Base-by-base conservation (phyloP, 2,329 filamentous ascomycete species). In the Camillea tinctor region DNA sequence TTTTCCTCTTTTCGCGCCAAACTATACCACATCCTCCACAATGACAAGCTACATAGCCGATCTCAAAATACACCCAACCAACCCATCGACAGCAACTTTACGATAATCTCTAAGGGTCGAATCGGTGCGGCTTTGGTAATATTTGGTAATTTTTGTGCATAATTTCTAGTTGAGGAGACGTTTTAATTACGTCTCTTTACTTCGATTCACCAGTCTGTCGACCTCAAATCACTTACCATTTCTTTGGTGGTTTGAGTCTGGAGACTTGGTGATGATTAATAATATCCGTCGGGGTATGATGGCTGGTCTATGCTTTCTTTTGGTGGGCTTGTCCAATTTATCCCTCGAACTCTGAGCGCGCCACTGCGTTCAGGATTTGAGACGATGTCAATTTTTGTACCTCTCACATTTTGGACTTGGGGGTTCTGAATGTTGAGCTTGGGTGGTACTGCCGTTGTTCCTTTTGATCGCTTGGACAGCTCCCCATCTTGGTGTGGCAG, bases 101-200 rank as follows among this genome's bases (percentile, higher is more conserved):
- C 57, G 44, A 52, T 44, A 49, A 54, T 53, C 21, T 48, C 59
- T 62, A 52, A 52, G 59, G 56, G 64, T 63, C 62, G 61, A 59
- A 60, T 66, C 64, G 62, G 59, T 19, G 36, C 5, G 36, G 36
- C 19, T 51, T 24, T 22, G 62, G 58, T 66, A 66, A 65, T 68
- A n/a, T 61, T 65, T 61, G 64, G 64, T 66, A 69, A 63, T 71
- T 71, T 66, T 69, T 70, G 68, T 71, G 63, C 56, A 71, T 71
- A 71, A 71, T 71, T 68, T 69, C 63, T 71, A 71, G 62, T 70
- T 59, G 23, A 50, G 48, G 57, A 56, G 61, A 56, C 44, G 17
- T 3, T 52, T 44, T 49, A 8, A 23, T 49, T 52, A 40, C 50
- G 23, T 55, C 26, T 22, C 7, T 20, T 26, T 21, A 53, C 55